Evolutionary conservation across 192 early-diverging fungal genomes (phyloP).

Genomic region (Coemansia sp.): DNA sequence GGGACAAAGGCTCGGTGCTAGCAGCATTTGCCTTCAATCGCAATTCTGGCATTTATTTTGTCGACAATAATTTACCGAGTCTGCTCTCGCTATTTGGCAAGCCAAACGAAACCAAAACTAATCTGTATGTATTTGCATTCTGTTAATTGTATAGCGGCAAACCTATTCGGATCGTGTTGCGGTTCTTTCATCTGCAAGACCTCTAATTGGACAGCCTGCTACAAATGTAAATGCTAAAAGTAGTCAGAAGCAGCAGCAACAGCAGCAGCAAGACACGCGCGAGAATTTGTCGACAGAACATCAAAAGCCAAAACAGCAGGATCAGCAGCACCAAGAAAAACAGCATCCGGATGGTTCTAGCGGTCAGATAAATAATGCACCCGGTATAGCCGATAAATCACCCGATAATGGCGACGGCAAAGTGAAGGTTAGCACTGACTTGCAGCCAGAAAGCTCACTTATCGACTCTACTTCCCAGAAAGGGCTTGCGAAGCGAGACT

Average conservation of each 20-base stretch:
- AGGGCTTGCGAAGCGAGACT: neutral
- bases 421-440: neutral
- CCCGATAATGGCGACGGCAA: neutral
- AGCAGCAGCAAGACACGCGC: neutral
- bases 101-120: neutral
- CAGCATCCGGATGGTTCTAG: neutral
- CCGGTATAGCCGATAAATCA: neutral
- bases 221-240: neutral
- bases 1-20: too few relatives aligned
- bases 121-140: neutral
- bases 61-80: neutral
- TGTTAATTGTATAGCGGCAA: slow-evolving; percentile 32
- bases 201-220: slow-evolving; percentile 11
- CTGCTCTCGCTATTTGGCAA: neutral
- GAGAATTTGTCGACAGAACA: neutral
- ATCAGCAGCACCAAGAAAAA: neutral
- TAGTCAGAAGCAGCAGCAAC: neutral
- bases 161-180: slow-evolving; percentile 57
- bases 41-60: neutral
- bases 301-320: slow-evolving; percentile 1
- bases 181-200: slow-evolving; percentile 43
- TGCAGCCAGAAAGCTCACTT: neutral
- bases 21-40: too few relatives aligned
- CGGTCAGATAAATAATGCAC: neutral
- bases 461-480: neutral